Percentiles rank a stretch among this genome's conserved stretches.
These are phyloP conservation scores for Pleodorina starrii DNA, from an alignment of 139 green algal genomes.

Conservation along the genomic window DNA sequence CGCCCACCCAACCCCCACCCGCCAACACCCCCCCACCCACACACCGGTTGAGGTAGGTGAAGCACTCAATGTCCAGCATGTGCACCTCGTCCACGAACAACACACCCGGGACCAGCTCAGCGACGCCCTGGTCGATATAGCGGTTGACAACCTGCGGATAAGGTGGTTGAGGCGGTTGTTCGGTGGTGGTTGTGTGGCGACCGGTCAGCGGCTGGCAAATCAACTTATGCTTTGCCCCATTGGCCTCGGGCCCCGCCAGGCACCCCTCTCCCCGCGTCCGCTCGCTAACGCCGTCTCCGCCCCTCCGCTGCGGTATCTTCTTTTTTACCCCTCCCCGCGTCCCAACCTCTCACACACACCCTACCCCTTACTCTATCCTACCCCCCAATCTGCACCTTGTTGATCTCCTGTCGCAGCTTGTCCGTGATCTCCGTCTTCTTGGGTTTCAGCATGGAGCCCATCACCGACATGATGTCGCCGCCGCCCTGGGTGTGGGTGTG, in stretches of 20 bases:
- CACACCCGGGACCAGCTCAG: slow-evolving; percentile 95
- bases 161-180: not conserved
- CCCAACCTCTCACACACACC: no score
- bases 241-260: no score
- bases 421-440: slow-evolving; percentile 99
- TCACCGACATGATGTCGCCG: slow-evolving; percentile 95
- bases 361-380: no score
- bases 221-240: no score
- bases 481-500: slow-evolving; percentile 76
- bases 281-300: no score
- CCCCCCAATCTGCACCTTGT: no score
- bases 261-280: no score
- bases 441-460: slow-evolving; percentile 95
- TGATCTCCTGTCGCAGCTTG: slow-evolving; percentile 98
- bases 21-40: no score
- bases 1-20: no score
- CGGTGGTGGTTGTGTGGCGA: not conserved
- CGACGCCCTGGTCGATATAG: slow-evolving; percentile 67
- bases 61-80: slow-evolving; percentile 99
- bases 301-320: no score
- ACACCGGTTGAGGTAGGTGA: slow-evolving; percentile 96
- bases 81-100: slow-evolving; percentile 99
- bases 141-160: slow-evolving; percentile 57
- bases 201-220: no score
- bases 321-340: no score